Percentiles rank a stretch among this genome's conserved stretches.
Conservation (phyloP, 495 filamentous ascomycete species). For the Aspergillus asperescens region DNA sequence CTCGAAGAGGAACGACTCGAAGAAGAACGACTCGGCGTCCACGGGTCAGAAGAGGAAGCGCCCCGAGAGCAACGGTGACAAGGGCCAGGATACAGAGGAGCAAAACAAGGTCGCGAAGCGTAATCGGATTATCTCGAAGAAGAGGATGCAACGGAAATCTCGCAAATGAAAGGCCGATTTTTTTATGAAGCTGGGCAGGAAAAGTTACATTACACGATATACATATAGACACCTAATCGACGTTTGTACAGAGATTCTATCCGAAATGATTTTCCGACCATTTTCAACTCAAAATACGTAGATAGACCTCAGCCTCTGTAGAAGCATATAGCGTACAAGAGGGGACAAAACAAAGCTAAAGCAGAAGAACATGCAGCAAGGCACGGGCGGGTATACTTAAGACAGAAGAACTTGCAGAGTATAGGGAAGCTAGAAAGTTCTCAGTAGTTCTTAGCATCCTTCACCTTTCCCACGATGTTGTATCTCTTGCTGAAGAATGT, state of each 20-base stretch:
- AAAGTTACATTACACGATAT: slow-evolving; percentile 3
- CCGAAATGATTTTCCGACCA: neutral
- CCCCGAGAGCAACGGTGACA: slow-evolving; percentile 26
- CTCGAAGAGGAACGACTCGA: neutral
- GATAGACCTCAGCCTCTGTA: neutral
- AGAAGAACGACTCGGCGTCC: neutral
- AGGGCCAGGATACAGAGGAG: slow-evolving; percentile 30
- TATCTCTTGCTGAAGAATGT: slow-evolving; percentile 96
- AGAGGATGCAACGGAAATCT: slow-evolving; percentile 53
- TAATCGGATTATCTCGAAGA: slow-evolving; percentile 62
- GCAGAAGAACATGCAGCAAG: neutral
- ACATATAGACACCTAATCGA: neutral
- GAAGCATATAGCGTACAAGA: neutral
- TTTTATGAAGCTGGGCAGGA: neutral
- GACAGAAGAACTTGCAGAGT: neutral
- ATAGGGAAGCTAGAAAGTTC: neutral
- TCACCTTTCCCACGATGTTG: slow-evolving; percentile 80
- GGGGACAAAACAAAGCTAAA: neutral
- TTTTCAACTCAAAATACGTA: neutral
- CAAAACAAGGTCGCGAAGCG: slow-evolving; percentile 55
- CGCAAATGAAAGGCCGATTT: slow-evolving; percentile 40
- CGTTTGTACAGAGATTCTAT: neutral
- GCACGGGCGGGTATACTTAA: slow-evolving; percentile 7
- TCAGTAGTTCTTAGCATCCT: slow-evolving; percentile 39
- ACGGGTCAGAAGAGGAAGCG: slow-evolving; percentile 41